A percentile compares a stretch with the other conserved stretches of the same genome.
Conservation (phyloP, 805 yeast genomes). For the Blastobotrys robertii region DNA sequence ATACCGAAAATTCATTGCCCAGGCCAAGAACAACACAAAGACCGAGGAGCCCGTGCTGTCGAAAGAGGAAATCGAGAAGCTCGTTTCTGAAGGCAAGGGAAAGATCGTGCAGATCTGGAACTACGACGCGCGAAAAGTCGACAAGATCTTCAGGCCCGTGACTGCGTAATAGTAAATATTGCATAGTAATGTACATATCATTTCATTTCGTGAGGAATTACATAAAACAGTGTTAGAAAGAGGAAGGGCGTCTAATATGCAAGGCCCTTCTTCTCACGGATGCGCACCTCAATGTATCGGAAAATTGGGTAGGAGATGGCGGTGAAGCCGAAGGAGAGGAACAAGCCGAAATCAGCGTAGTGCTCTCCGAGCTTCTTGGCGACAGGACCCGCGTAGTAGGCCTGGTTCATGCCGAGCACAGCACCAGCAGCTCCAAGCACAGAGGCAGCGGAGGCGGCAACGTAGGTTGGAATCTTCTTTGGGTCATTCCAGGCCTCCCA, state of each 20-base stretch:
- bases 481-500: constrained; percentile 67
- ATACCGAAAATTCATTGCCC: constrained; percentile 43
- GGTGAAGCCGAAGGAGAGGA: constrained; percentile 65
- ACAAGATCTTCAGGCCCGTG: not conserved
- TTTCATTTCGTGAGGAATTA: not conserved
- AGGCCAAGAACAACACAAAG: constrained; percentile 43
- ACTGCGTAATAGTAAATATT: not conserved
- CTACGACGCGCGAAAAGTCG: constrained; percentile 26
- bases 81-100: constrained; percentile 40
- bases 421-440: constrained; percentile 70
- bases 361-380: constrained; percentile 53
- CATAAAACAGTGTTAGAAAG: not conserved
- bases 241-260: not conserved
- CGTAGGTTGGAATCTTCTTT: constrained; percentile 52
- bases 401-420: constrained; percentile 81
- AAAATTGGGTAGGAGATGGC: constrained; percentile 52
- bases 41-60: constrained; percentile 25
- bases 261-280: constrained; percentile 5
- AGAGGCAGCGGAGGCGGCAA: constrained; percentile 61
- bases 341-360: constrained; percentile 79
- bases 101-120: constrained; percentile 45
- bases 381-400: constrained; percentile 70
- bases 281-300: constrained; percentile 56
- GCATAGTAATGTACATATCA: not conserved
- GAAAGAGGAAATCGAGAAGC: constrained; percentile 21